Evolutionary conservation across 768 basidiomycete species (phyloP), one percentile per base, ranked within the genome.

Genomic region (Termitomyces heimii): DNA sequence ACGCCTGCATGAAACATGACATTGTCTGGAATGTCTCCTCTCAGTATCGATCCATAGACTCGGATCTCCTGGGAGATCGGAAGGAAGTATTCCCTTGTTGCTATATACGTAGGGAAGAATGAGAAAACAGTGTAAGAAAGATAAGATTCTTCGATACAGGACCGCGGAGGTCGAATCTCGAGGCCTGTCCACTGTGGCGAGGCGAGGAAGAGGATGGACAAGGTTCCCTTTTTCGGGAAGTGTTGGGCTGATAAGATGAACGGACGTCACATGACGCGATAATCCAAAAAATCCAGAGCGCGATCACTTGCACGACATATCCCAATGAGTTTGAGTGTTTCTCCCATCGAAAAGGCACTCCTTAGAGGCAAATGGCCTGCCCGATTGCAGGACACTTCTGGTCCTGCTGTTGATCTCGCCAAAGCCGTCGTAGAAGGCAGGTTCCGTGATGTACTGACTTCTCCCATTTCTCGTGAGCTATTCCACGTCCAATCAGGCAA

Each of bases 371-470:
- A 66, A 64, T 79, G 78, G 72, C 68, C 76, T 46, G 47, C 58
- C 2, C 51, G 62, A 24, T 60, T 63, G 14, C 43, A 71, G 5
- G 66, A 68, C 29, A 48, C 65, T 31, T 9, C 61, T 2, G 55
- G 60, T 14, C 57, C 71, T 8, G 55, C 64, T 2, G 53, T 67
- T 12, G 69, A 73, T 54, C 73, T 84, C 39, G 83, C 81, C 34
- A 79, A 81, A 68, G 72, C 78, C 24, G 83, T 82, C 58, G 71
- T 86, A 39, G 75, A 82, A 54, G 86, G 86, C 60, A 75, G 78
- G 48, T 86, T 89, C 71, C 75, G 75, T 47, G 69, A 74, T 24
- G 82, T 73, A 4, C 71, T 85, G 55, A 79, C 75, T 45, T 80
- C 80, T 40, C 63, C 73, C 46, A 66, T 69, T 56, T 79, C 81